Evolutionary conservation across 768 basidiomycete species (phyloP).

Genomic region (Leccinum uliginosum): DNA sequence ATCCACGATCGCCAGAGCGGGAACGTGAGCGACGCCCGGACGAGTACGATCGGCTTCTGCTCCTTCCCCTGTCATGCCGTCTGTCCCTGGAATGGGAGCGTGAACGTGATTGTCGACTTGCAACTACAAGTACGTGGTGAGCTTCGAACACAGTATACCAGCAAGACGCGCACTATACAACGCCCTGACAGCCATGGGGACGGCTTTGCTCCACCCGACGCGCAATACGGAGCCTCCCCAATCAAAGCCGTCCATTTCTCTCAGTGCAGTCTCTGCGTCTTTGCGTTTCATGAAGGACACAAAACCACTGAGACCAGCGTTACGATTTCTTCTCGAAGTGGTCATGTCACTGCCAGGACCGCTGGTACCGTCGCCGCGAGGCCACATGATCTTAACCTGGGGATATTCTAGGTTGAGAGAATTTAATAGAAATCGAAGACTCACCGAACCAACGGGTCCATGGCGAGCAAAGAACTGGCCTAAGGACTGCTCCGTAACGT

Average conservation of each 20-base stretch:
- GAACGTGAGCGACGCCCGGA: conserved; percentile 28
- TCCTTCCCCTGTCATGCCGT: conserved; percentile 22
- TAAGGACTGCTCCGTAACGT: conserved; percentile 80
- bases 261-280: conserved; percentile 85
- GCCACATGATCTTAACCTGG: conserved; percentile 99
- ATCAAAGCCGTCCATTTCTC: conserved; percentile 88
- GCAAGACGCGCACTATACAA: conserved; percentile 62
- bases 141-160: neutral
- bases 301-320: conserved; percentile 85
- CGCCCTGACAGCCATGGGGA: conserved; percentile 74
- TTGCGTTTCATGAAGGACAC: conserved; percentile 94
- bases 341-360: conserved; percentile 79
- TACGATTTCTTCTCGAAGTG: conserved; percentile 62
- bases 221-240: conserved; percentile 89
- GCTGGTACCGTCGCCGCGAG: conserved; percentile 67
- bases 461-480: conserved; percentile 88
- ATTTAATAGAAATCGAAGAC: conserved; percentile 21
- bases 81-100: conserved; percentile 32
- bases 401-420: neutral
- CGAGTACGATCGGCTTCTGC: conserved; percentile 25
- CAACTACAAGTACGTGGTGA: conserved; percentile 11
- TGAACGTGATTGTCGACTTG: conserved; percentile 29
- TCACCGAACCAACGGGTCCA: conserved; percentile 90
- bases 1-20: conserved; percentile 29
- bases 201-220: conserved; percentile 97